A percentile compares a stretch with the other conserved stretches of the same genome.
Evolutionary conservation across 805 yeast genomes (phyloP).

Genomic region (Spathaspora girioi): DNA sequence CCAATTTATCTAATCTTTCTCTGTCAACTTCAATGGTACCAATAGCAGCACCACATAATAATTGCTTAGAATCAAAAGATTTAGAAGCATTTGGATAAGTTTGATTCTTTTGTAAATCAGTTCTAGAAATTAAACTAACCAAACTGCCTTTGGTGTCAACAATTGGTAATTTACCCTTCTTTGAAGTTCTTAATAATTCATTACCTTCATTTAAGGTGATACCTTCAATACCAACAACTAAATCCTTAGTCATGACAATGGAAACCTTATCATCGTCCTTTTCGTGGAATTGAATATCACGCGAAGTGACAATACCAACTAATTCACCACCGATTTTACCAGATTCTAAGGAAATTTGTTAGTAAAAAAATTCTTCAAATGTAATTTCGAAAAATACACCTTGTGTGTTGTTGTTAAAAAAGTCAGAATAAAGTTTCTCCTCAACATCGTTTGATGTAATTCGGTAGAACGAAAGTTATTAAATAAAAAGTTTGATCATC

Average conservation of each 20-base stretch:
- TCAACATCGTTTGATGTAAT: constrained; percentile 92
- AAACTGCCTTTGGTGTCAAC: constrained; percentile 74
- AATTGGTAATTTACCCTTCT: constrained; percentile 97
- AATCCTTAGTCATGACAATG: constrained; percentile 86
- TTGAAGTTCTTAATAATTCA: constrained; percentile 82
- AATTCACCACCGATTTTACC: constrained; percentile 88
- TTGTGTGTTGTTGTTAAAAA: constrained; percentile 3
- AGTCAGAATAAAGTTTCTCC: constrained; percentile 51
- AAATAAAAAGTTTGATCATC: constrained; percentile 50
- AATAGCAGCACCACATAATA: constrained; percentile 97
- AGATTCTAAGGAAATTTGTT: constrained; percentile 50
- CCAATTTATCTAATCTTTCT: constrained; percentile 78
- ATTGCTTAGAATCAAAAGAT: constrained; percentile 88
- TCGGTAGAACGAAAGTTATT: constrained; percentile 99
- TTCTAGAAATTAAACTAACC: constrained; percentile 86
- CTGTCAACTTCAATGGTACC: constrained; percentile 92
- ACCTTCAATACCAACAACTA: constrained; percentile 81
- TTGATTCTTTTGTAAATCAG: constrained; percentile 95
- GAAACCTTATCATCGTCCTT: constrained; percentile 57
- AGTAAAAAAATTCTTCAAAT: constrained; percentile 15
- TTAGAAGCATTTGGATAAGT: constrained; percentile 93
- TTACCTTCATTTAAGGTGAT: constrained; percentile 83
- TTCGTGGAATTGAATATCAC: constrained; percentile 95
- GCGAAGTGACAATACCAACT: constrained; percentile 92
- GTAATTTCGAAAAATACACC: neutral